Base-by-base conservation (phyloP, 169 alveolate species). In the Eimeria praecox region DNA sequence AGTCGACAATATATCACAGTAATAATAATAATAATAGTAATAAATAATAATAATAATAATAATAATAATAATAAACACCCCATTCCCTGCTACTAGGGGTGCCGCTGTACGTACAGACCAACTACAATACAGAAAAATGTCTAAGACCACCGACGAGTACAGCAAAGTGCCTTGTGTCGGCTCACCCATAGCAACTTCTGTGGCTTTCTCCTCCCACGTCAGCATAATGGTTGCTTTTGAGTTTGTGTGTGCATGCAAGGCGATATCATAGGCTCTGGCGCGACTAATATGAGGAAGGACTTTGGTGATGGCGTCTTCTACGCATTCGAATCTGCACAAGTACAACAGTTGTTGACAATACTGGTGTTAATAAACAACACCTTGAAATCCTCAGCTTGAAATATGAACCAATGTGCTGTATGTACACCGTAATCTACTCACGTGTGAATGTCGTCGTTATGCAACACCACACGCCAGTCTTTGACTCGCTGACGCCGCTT, bases 371-470 rank as follows among this genome's bases (percentile, higher is more conserved):
- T n/a, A n/a, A n/a, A n/a, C n/a, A n/a, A n/a, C n/a, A n/a, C n/a
- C n/a, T n/a, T n/a, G n/a, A n/a, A n/a, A 8, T 49, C 56, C 56
- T 49, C 5, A 49, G 56, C 12, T 8, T 49, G 12, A 49, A 12
- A 49, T 49, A 49, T 49, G 42, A 20, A 24, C 80, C 8, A 44
- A 8, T 69, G 66, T 16, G 66, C n/a, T 56, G 66, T 20, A n/a
- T n/a, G 46, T 30, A 35, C 80, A 35, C 80, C 44, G 38, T 0
- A 30, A 69, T 64, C 20, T 44, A 49, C 96, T n/a, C 91, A 98
- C 99, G 97, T 97, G 95, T 98, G 99, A 66, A 98, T 97, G 73
- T 98, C 99, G 95, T 98, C 99, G 90, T 98, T 98, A 94, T 97
- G 97, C 20, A 98, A 96, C 52, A 98, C 97, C n/a, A 98, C 98